These are phyloP conservation scores for Melanopsichium pennsylvanicum DNA, from an alignment of 1,284 basidiomycete species.

Conservation along the genomic window DNA sequence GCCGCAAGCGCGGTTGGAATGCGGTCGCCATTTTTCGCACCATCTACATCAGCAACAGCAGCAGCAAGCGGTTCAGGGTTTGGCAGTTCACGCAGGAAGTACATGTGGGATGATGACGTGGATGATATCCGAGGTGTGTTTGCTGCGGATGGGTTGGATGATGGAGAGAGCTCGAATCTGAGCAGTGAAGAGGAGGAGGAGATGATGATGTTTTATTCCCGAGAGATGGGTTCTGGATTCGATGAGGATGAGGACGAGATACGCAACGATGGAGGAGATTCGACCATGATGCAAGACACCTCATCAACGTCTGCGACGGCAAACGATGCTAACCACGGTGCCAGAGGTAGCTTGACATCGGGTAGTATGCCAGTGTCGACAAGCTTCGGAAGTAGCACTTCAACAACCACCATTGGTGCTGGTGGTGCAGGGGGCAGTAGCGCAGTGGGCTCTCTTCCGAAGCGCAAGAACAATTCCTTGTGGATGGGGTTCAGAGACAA, in stretches of 20 bases:
- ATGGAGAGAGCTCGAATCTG: slow-evolving; percentile 35
- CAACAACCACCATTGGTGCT: not conserved
- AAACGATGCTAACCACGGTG: not conserved
- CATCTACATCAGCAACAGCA: not conserved
- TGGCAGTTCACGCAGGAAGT: slow-evolving; percentile 25
- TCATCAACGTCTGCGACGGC: not conserved
- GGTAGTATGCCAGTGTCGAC: not conserved
- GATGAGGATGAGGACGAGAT: slow-evolving; percentile 29
- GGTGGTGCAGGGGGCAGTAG: not conserved
- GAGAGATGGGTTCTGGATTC: slow-evolving; percentile 24
- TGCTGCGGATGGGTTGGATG: slow-evolving; percentile 25
- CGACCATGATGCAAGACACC: slow-evolving; percentile 7
- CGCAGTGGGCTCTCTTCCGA: slow-evolving; percentile 19
- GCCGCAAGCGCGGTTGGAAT: not conserved
- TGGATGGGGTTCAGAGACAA: slow-evolving; percentile 49
- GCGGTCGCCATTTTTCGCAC: slow-evolving; percentile 30
- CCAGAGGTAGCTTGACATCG: not conserved
- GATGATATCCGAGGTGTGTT: slow-evolving; percentile 45
- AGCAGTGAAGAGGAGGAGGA: slow-evolving; percentile 40
- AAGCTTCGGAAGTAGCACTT: slow-evolving; percentile 3
- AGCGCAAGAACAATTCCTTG: slow-evolving; percentile 34
- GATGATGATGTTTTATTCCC: slow-evolving; percentile 44
- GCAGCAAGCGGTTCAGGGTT: not conserved
- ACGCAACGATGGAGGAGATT: slow-evolving; percentile 1
- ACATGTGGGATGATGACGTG: slow-evolving; percentile 50